A percentile compares a stretch with the other conserved stretches of the same genome.
phyloP scores from a whole-genome alignment of 208 protist genomes.

The Leishmania mexicana region DNA sequence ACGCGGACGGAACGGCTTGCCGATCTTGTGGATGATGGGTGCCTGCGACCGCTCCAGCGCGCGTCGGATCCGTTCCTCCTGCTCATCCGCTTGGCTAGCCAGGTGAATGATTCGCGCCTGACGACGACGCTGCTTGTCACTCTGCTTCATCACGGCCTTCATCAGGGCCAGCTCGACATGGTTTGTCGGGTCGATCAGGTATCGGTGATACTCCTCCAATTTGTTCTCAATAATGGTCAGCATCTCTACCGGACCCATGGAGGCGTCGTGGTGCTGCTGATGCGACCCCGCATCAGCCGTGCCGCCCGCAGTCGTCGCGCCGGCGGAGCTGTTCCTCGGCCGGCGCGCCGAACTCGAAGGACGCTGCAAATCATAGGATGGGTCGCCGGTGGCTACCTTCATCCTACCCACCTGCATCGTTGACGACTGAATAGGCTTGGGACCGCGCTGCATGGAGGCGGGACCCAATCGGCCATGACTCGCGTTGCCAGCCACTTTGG shows the following conservation, averaged over 20 bases:
- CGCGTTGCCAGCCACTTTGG: background rate
- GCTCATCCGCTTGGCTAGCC: slow-evolving; percentile 70
- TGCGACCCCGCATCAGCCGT: slow-evolving; percentile 1
- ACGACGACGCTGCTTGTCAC: slow-evolving; percentile 85
- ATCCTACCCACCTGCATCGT: background rate
- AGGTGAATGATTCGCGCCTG: slow-evolving; percentile 76
- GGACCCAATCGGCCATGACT: background rate
- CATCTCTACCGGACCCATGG: slow-evolving; percentile 91
- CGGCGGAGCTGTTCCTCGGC: slow-evolving; percentile 7
- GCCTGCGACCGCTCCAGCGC: slow-evolving; percentile 85
- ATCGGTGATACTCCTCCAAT: slow-evolving; percentile 88
- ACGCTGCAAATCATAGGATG: background rate
- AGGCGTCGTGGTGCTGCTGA: slow-evolving; percentile 36
- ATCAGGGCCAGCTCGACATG: slow-evolving; percentile 73
- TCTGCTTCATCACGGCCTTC: slow-evolving; percentile 75
- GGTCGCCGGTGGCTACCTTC: background rate
- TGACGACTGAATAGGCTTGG: background rate
- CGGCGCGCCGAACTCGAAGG: too few species aligned
- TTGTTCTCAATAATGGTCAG: slow-evolving; percentile 94
- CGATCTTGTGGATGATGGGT: slow-evolving; percentile 65
- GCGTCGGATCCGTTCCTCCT: slow-evolving; percentile 73
- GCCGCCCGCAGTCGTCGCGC: background rate
- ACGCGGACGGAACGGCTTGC: slow-evolving; percentile 86
- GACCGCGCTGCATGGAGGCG: background rate
- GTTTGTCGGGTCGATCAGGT: slow-evolving; percentile 66